phyloP scores from a whole-genome alignment of 2,329 filamentous ascomycete species.

The Aspergillus hiratsukae region DNA sequence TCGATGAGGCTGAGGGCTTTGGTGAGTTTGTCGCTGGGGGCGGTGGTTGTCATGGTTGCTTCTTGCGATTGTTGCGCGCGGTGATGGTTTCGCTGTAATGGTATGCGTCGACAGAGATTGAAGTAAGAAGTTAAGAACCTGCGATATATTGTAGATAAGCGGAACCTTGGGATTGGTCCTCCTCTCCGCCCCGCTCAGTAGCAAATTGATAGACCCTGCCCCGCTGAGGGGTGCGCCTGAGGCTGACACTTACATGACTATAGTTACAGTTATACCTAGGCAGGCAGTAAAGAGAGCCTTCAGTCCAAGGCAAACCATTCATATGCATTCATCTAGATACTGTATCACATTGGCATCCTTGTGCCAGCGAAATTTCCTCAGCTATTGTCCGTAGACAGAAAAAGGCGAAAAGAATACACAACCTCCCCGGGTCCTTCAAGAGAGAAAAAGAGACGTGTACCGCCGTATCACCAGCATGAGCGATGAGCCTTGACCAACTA shows the following conservation, averaged over 20 bases:
- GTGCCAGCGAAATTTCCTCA: not conserved
- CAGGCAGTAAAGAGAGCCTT: not conserved
- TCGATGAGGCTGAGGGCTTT: constrained; percentile 65
- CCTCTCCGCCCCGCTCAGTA: not conserved
- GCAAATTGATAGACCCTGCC: not conserved
- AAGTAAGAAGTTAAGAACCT: not conserved
- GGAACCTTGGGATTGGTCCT: not conserved
- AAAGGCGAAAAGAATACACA: not conserved
- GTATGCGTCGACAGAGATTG: not conserved
- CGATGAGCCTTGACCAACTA: not conserved
- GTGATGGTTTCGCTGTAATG: not conserved
- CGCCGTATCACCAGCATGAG: not conserved
- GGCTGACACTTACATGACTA: no score
- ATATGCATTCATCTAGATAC: not conserved
- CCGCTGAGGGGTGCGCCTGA: not conserved
- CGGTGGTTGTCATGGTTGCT: not conserved
- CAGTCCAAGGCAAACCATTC: not conserved
- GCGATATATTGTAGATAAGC: not conserved
- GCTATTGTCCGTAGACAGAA: not conserved
- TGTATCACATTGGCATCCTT: not conserved
- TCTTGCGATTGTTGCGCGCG: not conserved
- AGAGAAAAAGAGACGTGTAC: not conserved
- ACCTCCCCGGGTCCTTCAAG: not conserved
- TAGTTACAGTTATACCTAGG: no score
- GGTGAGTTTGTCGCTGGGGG: constrained; percentile 31